Conservation (phyloP, 495 filamentous ascomycete species). For the Penicillium canariense region DNA sequence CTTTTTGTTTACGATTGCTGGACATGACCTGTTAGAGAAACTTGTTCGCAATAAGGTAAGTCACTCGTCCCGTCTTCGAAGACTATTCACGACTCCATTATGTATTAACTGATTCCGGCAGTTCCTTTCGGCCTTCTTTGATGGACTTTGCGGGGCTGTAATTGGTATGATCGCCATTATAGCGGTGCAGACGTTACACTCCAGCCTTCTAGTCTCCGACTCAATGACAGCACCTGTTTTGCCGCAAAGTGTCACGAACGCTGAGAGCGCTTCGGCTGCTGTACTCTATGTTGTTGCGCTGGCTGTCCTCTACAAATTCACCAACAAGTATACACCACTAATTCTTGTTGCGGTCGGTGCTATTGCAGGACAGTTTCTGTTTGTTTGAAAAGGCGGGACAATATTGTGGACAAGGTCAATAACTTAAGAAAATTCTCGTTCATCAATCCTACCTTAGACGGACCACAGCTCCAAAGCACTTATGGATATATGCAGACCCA, state of each 20-base stretch:
- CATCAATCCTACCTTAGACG: too few relatives aligned
- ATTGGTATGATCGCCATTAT: neutral
- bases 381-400: neutral
- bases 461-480: too few relatives aligned
- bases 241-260: too few relatives aligned
- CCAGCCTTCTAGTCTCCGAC: neutral
- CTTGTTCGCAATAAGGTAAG: conserved; percentile 1
- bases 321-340: conserved; percentile 16
- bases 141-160: neutral
- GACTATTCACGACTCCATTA: too few relatives aligned
- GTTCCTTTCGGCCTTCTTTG: neutral
- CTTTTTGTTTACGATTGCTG: neutral
- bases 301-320: neutral
- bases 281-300: neutral
- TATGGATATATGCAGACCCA: too few relatives aligned
- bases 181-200: neutral
- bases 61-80: neutral
- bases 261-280: neutral
- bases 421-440: too few relatives aligned
- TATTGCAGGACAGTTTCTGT: conserved; percentile 1
- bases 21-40: neutral
- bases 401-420: too few relatives aligned
- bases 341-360: neutral
- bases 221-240: too few relatives aligned
- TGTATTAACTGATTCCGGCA: neutral